Evolutionary conservation across 192 early-diverging fungal species (phyloP).

Genomic region (Glomus cerebriforme): DNA sequence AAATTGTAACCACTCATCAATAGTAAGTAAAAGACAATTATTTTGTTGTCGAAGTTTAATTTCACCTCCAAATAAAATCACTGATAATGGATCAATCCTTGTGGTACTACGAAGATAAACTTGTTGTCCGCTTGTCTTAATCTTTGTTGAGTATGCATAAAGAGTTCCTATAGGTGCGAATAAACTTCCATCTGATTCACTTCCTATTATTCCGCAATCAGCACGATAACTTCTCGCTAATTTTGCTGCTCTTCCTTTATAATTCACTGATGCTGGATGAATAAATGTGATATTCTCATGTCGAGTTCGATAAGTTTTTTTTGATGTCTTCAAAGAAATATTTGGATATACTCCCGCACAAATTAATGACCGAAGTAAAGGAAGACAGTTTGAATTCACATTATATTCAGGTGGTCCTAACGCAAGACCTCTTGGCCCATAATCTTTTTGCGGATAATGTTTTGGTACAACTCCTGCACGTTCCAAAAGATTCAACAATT

Average conservation of each 20-base stretch:
- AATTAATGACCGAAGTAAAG: conserved; percentile 72
- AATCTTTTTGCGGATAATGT: conserved; percentile 34
- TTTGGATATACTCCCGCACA: conserved; percentile 88
- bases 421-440: conserved; percentile 31
- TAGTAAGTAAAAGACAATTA: conserved; percentile 37
- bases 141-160: conserved; percentile 48
- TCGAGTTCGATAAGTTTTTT: conserved; percentile 42
- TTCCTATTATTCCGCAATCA: conserved; percentile 32
- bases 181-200: conserved; percentile 25
- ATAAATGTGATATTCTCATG: conserved; percentile 46
- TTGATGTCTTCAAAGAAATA: conserved; percentile 43
- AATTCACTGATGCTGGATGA: conserved; percentile 48
- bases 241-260: conserved; percentile 36
- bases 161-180: conserved; percentile 35
- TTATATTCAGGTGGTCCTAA: conserved; percentile 54
- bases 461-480: conserved; percentile 46
- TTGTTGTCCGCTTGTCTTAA: conserved; percentile 40
- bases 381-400: conserved; percentile 56
- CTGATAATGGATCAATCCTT: conserved; percentile 42
- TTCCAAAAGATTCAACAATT: conserved; percentile 46
- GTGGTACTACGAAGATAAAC: conserved; percentile 48
- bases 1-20: conserved; percentile 48
- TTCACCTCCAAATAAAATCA: conserved; percentile 46
- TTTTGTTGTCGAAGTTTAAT: conserved; percentile 34
- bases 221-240: not conserved